A percentile compares a stretch with the other conserved stretches of the same genome.
phyloP scores from a whole-genome alignment of 1,139 yeast species.

The Hansenula lynferdii region DNA sequence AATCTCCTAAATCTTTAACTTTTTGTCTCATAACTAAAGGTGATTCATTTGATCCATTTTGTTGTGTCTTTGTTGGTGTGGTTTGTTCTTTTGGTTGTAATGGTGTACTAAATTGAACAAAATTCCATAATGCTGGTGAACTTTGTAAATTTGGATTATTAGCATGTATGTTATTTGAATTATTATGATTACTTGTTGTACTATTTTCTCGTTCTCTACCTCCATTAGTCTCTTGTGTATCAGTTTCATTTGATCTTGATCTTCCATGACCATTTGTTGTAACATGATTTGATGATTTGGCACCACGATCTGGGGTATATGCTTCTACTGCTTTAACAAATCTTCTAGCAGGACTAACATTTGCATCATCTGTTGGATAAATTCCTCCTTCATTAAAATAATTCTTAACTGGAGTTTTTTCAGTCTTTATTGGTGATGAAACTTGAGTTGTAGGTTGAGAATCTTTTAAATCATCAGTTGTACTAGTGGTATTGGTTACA shows the following conservation, averaged over 20 bases:
- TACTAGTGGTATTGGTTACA: constrained; percentile 5
- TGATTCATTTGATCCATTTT: constrained; percentile 13
- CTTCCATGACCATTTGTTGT: constrained; percentile 8
- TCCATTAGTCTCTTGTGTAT: too few relatives aligned
- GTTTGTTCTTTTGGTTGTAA: constrained; percentile 38
- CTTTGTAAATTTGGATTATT: constrained; percentile 32
- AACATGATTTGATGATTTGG: constrained; percentile 11
- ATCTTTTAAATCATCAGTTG: constrained; percentile 2
- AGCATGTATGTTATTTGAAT: constrained; percentile 12
- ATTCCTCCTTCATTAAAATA: constrained; percentile 10
- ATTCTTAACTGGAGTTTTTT: constrained; percentile 16
- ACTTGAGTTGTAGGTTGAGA: constrained; percentile 19
- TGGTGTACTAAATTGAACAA: constrained; percentile 73
- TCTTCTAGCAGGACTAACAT: constrained; percentile 36
- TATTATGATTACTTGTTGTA: not conserved
- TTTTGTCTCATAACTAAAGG: constrained; percentile 18
- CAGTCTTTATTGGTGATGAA: constrained; percentile 28
- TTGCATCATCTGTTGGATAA: constrained; percentile 9
- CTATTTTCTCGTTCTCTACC: too few relatives aligned
- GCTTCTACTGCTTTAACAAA: constrained; percentile 66
- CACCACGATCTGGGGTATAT: constrained; percentile 78
- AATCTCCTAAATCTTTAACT: constrained; percentile 32
- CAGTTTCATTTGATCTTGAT: constrained; percentile 1
- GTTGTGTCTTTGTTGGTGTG: constrained; percentile 35
- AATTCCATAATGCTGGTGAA: constrained; percentile 77